Percentiles rank a stretch among this genome's conserved stretches.
phyloP scores from a whole-genome alignment of 2,329 filamentous ascomycete genomes.

The Xylariaceae sp. region DNA sequence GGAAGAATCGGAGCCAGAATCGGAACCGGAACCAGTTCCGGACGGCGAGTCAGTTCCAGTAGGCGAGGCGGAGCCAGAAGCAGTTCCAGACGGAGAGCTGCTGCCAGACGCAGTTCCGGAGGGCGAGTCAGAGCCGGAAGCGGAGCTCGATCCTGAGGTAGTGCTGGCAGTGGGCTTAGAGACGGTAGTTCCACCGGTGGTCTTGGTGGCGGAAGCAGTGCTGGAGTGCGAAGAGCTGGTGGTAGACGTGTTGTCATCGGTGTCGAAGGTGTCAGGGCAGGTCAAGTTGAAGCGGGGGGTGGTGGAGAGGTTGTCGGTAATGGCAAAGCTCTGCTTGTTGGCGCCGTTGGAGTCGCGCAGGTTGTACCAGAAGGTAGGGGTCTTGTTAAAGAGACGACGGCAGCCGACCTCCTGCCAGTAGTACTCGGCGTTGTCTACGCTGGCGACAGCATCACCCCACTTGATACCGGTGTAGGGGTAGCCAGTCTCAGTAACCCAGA shows the following conservation, averaged over 20 bases:
- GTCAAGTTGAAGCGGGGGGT: constrained; percentile 20
- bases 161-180: not conserved
- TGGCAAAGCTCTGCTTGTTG: constrained; percentile 21
- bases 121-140: constrained; percentile 6
- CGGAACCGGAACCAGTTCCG: constrained; percentile 12
- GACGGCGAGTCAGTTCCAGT: constrained; percentile 2
- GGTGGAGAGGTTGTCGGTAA: constrained; percentile 18
- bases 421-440: constrained; percentile 41
- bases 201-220: constrained; percentile 4
- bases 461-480: constrained; percentile 50
- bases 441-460: constrained; percentile 42
- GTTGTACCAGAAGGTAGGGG: constrained; percentile 33
- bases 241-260: constrained; percentile 2
- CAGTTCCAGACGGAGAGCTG: not conserved
- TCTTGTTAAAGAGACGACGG: constrained; percentile 21
- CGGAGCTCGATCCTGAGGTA: constrained; percentile 2
- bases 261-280: constrained; percentile 11
- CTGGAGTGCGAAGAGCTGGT: constrained; percentile 11
- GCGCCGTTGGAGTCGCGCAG: constrained; percentile 30
- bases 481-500: constrained; percentile 64
- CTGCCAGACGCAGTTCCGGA: constrained; percentile 3
- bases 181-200: not conserved
- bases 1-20: constrained; percentile 9
- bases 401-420: constrained; percentile 32
- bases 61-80: constrained; percentile 5